Percentiles rank a stretch among this genome's conserved stretches.
Evolutionary conservation across 2,329 filamentous ascomycete species (phyloP).

Genomic region (Diaporthe sp.): DNA sequence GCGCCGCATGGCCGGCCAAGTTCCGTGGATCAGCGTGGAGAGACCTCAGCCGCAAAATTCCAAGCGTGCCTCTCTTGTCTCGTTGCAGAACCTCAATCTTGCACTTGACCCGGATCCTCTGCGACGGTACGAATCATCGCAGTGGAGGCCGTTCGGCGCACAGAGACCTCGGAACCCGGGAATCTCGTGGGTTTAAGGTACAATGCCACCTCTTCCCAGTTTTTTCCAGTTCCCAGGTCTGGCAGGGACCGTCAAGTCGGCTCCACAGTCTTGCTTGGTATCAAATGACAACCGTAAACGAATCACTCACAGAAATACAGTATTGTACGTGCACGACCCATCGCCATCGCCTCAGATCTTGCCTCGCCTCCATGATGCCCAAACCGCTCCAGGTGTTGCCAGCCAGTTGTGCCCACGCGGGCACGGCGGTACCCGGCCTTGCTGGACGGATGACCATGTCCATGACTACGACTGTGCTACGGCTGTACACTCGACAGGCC

Average conservation of each 20-base stretch:
- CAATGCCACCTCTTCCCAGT: constrained; percentile 23
- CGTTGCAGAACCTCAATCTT: not conserved
- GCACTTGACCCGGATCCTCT: not conserved
- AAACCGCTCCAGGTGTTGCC: not conserved
- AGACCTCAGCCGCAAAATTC: constrained; percentile 10
- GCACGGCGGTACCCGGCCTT: constrained; percentile 12
- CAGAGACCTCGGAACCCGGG: constrained; percentile 25
- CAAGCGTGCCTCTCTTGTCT: not conserved
- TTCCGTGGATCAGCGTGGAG: constrained; percentile 19
- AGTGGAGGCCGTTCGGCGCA: constrained; percentile 4
- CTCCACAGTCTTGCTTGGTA: constrained; percentile 13
- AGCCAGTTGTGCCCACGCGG: constrained; percentile 15
- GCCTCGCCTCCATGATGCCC: not conserved
- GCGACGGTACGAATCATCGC: not conserved
- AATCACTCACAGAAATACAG: not conserved
- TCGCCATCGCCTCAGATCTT: constrained; percentile 11
- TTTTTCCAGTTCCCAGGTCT: not conserved
- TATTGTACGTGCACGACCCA: not conserved
- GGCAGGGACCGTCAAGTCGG: not conserved
- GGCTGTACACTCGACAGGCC: not conserved
- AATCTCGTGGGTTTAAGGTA: constrained; percentile 1
- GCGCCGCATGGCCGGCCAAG: constrained; percentile 11
- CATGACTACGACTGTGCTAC: not conserved
- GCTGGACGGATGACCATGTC: constrained; percentile 9
- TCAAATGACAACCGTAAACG: constrained; percentile 11